phyloP scores from a whole-genome alignment of 208 protist species.

The Crithidia brevicula region DNA sequence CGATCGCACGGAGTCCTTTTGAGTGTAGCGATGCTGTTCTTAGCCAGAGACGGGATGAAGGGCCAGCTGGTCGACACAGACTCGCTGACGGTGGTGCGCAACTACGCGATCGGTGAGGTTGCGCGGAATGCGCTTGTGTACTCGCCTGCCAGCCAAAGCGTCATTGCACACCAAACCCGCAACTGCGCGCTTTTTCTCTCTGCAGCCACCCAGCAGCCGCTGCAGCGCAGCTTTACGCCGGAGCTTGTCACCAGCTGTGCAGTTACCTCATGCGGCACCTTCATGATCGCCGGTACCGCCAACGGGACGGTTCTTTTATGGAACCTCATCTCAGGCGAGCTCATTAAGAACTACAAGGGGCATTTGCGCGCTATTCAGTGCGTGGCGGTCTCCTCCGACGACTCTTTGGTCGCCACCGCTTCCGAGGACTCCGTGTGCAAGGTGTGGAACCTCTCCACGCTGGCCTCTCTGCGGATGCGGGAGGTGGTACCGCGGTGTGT shows the following conservation, averaged over 20 bases:
- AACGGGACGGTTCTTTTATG: conserved; percentile 76
- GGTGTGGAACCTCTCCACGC: conserved; percentile 59
- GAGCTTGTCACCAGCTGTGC: conserved; percentile 59
- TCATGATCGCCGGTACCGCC: conserved; percentile 61
- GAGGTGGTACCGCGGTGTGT: conserved; percentile 35
- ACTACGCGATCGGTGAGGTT: conserved; percentile 43
- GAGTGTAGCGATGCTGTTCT: conserved; percentile 80
- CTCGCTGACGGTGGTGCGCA: conserved; percentile 50
- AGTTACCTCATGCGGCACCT: conserved; percentile 62
- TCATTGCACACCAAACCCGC: conserved; percentile 60
- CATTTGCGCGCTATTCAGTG: conserved; percentile 66
- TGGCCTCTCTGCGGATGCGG: conserved; percentile 37
- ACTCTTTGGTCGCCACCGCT: conserved; percentile 68
- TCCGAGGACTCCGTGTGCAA: conserved; percentile 82
- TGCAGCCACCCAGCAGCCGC: conserved; percentile 64
- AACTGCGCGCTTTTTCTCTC: conserved; percentile 69
- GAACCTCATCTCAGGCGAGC: conserved; percentile 68
- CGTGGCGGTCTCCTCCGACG: conserved; percentile 56
- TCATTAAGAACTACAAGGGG: conserved; percentile 63
- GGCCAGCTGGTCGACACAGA: conserved; percentile 64
- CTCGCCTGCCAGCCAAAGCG: conserved; percentile 36
- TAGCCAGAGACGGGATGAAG: conserved; percentile 50
- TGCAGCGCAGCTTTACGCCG: conserved; percentile 73
- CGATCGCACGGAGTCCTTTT: no score
- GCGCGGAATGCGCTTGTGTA: conserved; percentile 46